Evolutionary conservation across 192 early-diverging fungal species (phyloP).

Genomic region (Podila horticola): DNA sequence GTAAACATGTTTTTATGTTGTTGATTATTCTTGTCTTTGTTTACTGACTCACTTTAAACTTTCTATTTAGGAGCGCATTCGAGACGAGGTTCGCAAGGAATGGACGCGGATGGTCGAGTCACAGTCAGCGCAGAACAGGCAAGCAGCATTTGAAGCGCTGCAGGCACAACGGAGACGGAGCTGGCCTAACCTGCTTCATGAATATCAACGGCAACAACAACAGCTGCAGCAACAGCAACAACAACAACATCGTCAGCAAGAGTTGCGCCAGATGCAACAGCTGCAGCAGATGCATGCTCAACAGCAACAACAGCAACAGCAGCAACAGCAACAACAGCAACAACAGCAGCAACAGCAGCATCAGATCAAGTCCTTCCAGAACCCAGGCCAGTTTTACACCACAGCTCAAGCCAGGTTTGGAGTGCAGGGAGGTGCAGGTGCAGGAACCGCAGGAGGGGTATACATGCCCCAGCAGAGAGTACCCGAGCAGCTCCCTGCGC

Average conservation of each 20-base stretch:
- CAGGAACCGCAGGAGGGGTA: background rate
- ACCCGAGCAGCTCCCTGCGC: background rate
- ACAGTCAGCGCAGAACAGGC: background rate
- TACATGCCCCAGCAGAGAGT: background rate
- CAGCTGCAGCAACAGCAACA: background rate
- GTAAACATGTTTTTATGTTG: background rate
- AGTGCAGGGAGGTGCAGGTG: background rate
- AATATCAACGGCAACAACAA: background rate
- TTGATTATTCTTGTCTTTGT: background rate
- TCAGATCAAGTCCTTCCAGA: background rate
- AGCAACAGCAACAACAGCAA: slow-evolving; percentile 5
- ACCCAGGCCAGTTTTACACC: background rate
- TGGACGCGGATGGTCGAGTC: slow-evolving; percentile 13
- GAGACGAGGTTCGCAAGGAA: slow-evolving; percentile 20
- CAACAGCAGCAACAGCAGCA: slow-evolving; percentile 6
- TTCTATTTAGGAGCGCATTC: slow-evolving; percentile 13
- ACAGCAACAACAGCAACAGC: slow-evolving; percentile 3
- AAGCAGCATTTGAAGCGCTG: background rate
- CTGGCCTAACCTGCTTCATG: slow-evolving; percentile 21
- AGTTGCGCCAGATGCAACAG: background rate
- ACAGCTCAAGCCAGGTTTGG: background rate
- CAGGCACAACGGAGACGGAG: slow-evolving; percentile 12
- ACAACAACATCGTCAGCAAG: background rate
- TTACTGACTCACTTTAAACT: background rate
- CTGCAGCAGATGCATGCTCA: background rate